These are phyloP conservation scores for Fragosphaeria purpurea DNA, from an alignment of 2,329 filamentous ascomycete species.

Conservation along the genomic window DNA sequence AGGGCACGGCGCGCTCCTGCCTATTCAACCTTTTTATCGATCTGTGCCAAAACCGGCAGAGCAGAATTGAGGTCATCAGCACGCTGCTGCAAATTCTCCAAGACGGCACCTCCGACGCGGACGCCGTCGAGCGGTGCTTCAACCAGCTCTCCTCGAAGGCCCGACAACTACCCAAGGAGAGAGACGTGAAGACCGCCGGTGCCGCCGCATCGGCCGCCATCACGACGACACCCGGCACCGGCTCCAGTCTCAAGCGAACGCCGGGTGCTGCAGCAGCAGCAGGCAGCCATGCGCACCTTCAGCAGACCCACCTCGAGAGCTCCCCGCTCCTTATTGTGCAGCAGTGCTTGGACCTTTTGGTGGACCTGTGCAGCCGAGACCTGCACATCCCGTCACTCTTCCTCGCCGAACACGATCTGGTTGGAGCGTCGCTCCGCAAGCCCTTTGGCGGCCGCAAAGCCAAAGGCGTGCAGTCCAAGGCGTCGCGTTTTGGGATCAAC, in stretches of 20 bases:
- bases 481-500: slow-evolving; percentile 84
- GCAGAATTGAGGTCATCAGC: slow-evolving; percentile 85
- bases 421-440: slow-evolving; percentile 64
- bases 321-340: slow-evolving; percentile 93
- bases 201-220: too few relatives aligned
- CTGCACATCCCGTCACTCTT: slow-evolving; percentile 85
- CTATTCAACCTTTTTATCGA: slow-evolving; percentile 83
- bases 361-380: slow-evolving; percentile 75
- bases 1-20: slow-evolving; percentile 72
- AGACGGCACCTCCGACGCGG: slow-evolving; percentile 87
- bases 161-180: slow-evolving; percentile 59
- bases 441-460: slow-evolving; percentile 69
- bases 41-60: slow-evolving; percentile 94
- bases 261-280: slow-evolving; percentile 64
- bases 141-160: slow-evolving; percentile 85
- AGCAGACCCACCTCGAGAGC: slow-evolving; percentile 66
- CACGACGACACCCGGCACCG: not conserved
- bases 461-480: slow-evolving; percentile 76
- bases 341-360: slow-evolving; percentile 80
- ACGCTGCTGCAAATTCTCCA: slow-evolving; percentile 88
- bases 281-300: slow-evolving; percentile 28
- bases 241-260: slow-evolving; percentile 15
- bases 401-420: slow-evolving; percentile 80
- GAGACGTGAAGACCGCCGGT: slow-evolving; percentile 17
- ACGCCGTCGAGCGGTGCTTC: slow-evolving; percentile 91